Evolutionary conservation across 768 basidiomycete species (phyloP).

Genomic region (Tephrocybe sp.): DNA sequence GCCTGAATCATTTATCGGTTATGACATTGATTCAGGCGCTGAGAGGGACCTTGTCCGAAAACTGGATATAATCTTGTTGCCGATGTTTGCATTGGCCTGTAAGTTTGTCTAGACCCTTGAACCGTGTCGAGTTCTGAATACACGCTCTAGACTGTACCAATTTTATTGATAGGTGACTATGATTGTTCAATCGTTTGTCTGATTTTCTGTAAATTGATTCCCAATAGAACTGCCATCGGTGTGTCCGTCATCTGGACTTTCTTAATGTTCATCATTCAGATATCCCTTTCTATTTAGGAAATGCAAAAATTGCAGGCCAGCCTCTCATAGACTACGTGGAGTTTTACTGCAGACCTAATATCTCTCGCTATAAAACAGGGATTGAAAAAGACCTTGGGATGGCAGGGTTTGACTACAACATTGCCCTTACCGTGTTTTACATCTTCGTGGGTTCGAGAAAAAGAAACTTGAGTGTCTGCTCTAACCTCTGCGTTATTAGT

Average conservation of each 20-base stretch:
- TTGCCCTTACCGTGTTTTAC: conserved; percentile 34
- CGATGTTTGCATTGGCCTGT: conserved; percentile 25
- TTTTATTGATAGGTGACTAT: conserved; percentile 19
- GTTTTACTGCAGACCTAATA: neutral
- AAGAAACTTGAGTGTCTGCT: neutral
- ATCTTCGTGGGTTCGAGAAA: conserved; percentile 16
- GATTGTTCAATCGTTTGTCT: neutral
- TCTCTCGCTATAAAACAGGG: conserved; percentile 2
- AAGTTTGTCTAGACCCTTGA: neutral
- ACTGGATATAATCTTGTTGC: conserved; percentile 31
- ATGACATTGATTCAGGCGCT: conserved; percentile 21
- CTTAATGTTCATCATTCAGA: neutral
- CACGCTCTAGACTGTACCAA: conserved; percentile 19
- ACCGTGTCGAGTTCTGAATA: neutral
- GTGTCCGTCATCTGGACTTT: neutral
- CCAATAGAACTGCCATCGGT: conserved; percentile 20
- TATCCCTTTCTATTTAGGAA: conserved; percentile 13
- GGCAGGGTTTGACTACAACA: conserved; percentile 32
- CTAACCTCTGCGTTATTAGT: conserved; percentile 2
- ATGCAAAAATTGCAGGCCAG: conserved; percentile 22
- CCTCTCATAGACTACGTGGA: neutral
- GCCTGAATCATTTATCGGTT: neutral
- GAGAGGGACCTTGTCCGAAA: conserved; percentile 35
- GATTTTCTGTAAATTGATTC: neutral
- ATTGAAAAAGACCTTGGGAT: conserved; percentile 33